Evolutionary conservation across 2,329 filamentous ascomycete genomes (phyloP), one percentile per base, ranked within the genome.

Genomic region (Scopulariopsis brevicaulis): DNA sequence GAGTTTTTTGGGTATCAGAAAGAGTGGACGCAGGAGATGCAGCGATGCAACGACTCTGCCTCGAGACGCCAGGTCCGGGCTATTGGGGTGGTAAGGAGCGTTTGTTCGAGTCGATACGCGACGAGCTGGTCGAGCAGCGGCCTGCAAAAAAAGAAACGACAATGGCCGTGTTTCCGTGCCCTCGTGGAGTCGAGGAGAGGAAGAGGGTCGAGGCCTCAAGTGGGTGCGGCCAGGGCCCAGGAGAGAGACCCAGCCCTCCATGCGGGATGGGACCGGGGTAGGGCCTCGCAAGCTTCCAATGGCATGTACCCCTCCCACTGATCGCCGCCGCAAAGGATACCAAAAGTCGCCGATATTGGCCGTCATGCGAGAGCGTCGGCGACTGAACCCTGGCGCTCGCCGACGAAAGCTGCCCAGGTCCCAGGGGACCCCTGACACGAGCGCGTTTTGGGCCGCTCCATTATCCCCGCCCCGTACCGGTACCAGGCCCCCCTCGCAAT

Each of bases 1-100:
- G 48, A n/a, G 55, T 40, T 53, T 37, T 34, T 14, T 43, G 55
- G 55, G 46, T 52, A 53, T 43, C 48, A 57, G 34, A 20, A n/a
- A 6, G 40, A 46, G 40, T n/a, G 40, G 40, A 52, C 46, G 55
- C 46, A 52, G 25, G 55, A 35, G 22, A 35, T 20, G 35, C 53
- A n/a, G 24, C 28, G 6, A 50, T 56, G 40, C 40, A 46, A 46
- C 40, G 40, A 46, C 40, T 46, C 12, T 40, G 15, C 14, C 55
- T 43, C 55, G 46, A 57, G 55, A 57, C 55, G 32, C 55, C 55
- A 57, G 55, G 55, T 52, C 55, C 48, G 46, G 54, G 46, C 4
- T 8, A 20, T 14, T 32, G 22, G 43, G 52, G 24, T 15, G 28
- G 24, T 46, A 53, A 58, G 53, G 48, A 60, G 64, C 59, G 62